phyloP scores from a whole-genome alignment of 2,329 filamentous ascomycete genomes.

The Tolypocladium tropicale region DNA sequence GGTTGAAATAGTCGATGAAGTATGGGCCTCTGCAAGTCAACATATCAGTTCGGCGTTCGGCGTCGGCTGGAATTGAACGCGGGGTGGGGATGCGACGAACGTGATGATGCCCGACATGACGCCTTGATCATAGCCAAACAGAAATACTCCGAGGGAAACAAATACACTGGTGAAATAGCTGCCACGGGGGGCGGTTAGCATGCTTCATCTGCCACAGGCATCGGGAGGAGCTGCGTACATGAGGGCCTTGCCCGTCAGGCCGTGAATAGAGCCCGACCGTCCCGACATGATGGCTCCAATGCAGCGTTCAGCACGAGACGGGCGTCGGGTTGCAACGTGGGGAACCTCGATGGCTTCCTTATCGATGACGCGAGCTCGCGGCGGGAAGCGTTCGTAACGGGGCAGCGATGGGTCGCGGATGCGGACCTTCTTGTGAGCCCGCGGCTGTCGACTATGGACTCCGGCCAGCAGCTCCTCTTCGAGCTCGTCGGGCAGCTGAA shows the following conservation, averaged over 20 bases:
- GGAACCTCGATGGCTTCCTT: conserved; percentile 82
- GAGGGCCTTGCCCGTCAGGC: conserved; percentile 90
- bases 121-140: conserved; percentile 85
- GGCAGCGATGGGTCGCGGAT: conserved; percentile 45
- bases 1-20: conserved; percentile 87
- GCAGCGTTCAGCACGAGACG: conserved; percentile 57
- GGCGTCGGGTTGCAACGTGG: conserved; percentile 49
- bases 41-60: conserved; percentile 11
- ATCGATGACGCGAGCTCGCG: conserved; percentile 34
- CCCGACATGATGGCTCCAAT: conserved; percentile 81
- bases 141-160: conserved; percentile 75
- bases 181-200: conserved; percentile 9
- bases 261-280: conserved; percentile 67
- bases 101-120: conserved; percentile 71
- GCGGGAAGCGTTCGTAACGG: conserved; percentile 23
- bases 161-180: conserved; percentile 95
- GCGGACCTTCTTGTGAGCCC: conserved; percentile 52
- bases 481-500: conserved; percentile 55
- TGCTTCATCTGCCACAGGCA: not conserved
- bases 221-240: conserved; percentile 45
- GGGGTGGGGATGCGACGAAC: conserved; percentile 31
- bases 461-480: conserved; percentile 51
- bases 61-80: not conserved
- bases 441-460: conserved; percentile 33
- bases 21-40: conserved; percentile 56